Evolutionary conservation across 306 rosid genomes (phyloP), one percentile per base, ranked within the genome.

Genomic region (Pterocarpus macrocarpus): DNA sequence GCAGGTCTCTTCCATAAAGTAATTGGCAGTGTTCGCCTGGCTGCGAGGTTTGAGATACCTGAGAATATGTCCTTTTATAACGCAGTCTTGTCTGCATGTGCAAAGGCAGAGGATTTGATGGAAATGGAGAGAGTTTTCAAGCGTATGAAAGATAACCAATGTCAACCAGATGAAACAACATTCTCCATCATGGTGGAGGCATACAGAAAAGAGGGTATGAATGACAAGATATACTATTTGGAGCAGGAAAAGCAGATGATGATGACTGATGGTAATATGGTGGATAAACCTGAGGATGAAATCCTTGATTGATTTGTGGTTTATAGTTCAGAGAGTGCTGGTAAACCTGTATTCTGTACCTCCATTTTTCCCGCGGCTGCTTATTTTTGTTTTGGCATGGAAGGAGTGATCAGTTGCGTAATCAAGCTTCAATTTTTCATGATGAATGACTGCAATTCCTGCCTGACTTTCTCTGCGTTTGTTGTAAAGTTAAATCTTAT

Each of bases 1-100:
- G 99, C 97, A n/a, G 97, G 97, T 77, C 95, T 90, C 81, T 96
- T 96, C 86, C 97, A 96, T 80, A 93, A 94, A 88, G 99, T 92
- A 65, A 88, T 94, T 57, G 80, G 92, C 87, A 80, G 85, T 8
- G 97, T 94, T 77, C 89, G 86, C 73, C 82, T 93, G 86, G 99
- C 99, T 39, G 95, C 87, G 35, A 93, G 83, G 85, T 84, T 85
- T 77, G 98, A 94, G 91, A 84, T 90, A 82, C 93, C 97, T 0
- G 95, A 91, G 87, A 93, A 92, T 81, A 88, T 84, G 50, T 64
- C 88, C 52, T 96, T 96, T 78, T 92, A 87, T 59, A 96, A 93
- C 38, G 84, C 91, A 8, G 91, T 96, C 39, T 89, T 96, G 80
- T 85, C 91, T 34, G 99, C 99, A 4, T 96, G 99, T 81, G 97